Percentiles rank a stretch among this genome's conserved stretches.
Conservation (phyloP, 208 protist genomes). For the Leishmania amazonensis region DNA sequence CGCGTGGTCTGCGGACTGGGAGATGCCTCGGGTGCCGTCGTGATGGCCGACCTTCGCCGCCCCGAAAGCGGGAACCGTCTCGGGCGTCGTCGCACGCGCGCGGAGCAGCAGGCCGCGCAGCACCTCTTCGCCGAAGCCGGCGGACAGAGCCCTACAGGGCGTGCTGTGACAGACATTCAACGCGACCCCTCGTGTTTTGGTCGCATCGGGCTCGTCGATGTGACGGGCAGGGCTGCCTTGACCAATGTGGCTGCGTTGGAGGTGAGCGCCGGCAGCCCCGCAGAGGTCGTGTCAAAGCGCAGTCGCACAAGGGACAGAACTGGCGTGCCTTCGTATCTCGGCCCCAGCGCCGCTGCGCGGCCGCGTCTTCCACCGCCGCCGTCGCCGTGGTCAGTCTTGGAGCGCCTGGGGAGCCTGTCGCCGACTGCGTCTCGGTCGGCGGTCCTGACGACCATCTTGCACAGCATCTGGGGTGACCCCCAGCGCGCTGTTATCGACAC, state of each 20-base stretch:
- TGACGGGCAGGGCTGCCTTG: slow-evolving; percentile 31
- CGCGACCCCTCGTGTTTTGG: slow-evolving; percentile 32
- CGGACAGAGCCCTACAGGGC: slow-evolving; percentile 36
- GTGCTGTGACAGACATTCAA: slow-evolving; percentile 48
- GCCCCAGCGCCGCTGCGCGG: background rate
- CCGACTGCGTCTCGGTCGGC: background rate
- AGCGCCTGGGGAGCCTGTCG: slow-evolving; percentile 7
- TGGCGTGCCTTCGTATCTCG: background rate
- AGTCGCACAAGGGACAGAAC: background rate
- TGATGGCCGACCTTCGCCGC: slow-evolving; percentile 61
- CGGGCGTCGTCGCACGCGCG: slow-evolving; percentile 7
- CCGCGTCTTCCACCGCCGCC: slow-evolving; percentile 15
- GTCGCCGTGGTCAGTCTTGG: slow-evolving; percentile 5
- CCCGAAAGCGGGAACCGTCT: slow-evolving; percentile 11
- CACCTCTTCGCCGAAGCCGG: slow-evolving; percentile 11
- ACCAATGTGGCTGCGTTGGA: slow-evolving; percentile 47
- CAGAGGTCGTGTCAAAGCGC: background rate
- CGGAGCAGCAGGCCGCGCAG: slow-evolving; percentile 1
- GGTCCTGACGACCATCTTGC: slow-evolving; percentile 1
- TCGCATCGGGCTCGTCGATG: slow-evolving; percentile 59
- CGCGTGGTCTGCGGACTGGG: slow-evolving; percentile 72
- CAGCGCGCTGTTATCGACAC: background rate
- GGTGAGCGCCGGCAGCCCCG: background rate
- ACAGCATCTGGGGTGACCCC: background rate
- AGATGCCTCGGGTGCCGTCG: slow-evolving; percentile 54